phyloP scores from a whole-genome alignment of 2,329 filamentous ascomycete genomes.

The Atkinsonella hypoxylon region DNA sequence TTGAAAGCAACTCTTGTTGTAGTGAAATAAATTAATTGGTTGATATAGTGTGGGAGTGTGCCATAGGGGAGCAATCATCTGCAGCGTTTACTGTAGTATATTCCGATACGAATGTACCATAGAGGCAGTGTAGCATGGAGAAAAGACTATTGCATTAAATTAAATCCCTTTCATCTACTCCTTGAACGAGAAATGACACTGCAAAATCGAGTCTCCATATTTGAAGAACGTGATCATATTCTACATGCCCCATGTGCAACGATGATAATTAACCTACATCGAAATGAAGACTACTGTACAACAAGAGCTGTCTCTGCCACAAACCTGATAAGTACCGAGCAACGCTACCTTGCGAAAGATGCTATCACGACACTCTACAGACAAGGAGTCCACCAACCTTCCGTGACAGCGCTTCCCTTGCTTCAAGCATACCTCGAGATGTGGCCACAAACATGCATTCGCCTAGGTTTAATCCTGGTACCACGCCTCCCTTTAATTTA shows the following conservation, averaged over 20 bases:
- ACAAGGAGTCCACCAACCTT: slow-evolving; percentile 70
- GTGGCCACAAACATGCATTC: slow-evolving; percentile 76
- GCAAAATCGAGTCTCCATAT: no score
- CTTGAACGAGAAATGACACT: no score
- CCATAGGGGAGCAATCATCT: not conserved
- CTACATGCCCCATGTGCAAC: no score
- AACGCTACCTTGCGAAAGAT: not conserved
- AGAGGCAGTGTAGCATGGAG: not conserved
- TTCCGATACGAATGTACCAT: not conserved
- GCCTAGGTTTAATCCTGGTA: slow-evolving; percentile 65
- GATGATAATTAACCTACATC: no score
- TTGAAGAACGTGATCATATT: no score
- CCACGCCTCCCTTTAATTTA: slow-evolving; percentile 45
- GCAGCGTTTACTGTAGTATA: not conserved
- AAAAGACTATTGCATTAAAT: not conserved
- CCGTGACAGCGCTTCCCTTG: slow-evolving; percentile 68
- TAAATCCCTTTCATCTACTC: no score
- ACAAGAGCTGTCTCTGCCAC: not conserved
- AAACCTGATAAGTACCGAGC: not conserved
- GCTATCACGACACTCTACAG: slow-evolving; percentile 48
- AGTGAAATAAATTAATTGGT: not conserved
- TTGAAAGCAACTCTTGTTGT: no score
- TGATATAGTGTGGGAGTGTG: not conserved
- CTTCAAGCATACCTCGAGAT: slow-evolving; percentile 66
- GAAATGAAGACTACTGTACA: not conserved